Conservation (phyloP, 768 basidiomycete genomes). For the Rhodosporidiobolus odoratus region DNA sequence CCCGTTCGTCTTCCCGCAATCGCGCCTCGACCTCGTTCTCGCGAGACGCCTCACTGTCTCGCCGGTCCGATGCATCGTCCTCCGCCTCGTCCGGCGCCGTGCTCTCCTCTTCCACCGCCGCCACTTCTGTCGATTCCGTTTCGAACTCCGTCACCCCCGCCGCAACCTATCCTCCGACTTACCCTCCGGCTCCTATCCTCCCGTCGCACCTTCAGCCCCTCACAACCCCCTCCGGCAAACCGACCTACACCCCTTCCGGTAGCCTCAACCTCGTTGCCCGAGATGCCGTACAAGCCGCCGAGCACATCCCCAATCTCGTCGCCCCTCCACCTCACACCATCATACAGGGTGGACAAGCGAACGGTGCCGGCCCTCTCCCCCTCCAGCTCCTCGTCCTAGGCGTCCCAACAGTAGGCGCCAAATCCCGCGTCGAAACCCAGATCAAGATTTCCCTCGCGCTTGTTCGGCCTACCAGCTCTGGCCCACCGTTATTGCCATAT, state of each 20-base stretch:
- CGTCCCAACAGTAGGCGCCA: constrained; percentile 74
- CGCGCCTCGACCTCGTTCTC: neutral
- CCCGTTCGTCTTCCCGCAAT: neutral
- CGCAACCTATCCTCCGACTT: no score
- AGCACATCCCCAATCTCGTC: constrained; percentile 13
- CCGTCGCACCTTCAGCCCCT: neutral
- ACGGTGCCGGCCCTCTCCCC: no score
- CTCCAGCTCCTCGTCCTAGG: constrained; percentile 68
- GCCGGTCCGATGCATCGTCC: neutral
- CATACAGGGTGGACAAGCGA: constrained; percentile 52
- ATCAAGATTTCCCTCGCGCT: constrained; percentile 74
- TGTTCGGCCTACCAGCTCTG: constrained; percentile 44
- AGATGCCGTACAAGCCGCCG: constrained; percentile 29
- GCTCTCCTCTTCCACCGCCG: neutral
- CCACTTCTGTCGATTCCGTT: neutral
- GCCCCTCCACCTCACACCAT: constrained; percentile 52
- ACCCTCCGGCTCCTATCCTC: neutral
- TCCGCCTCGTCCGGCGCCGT: no score
- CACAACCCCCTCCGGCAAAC: neutral
- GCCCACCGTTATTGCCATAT: constrained; percentile 54
- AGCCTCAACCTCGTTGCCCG: constrained; percentile 36
- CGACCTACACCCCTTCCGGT: neutral
- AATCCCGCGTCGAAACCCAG: constrained; percentile 92
- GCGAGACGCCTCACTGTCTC: neutral
- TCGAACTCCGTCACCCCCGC: neutral